A percentile compares a stretch with the other conserved stretches of the same genome.
Evolutionary conservation across 2,329 filamentous ascomycete genomes (phyloP).

Genomic region (Chaetomium sp.): DNA sequence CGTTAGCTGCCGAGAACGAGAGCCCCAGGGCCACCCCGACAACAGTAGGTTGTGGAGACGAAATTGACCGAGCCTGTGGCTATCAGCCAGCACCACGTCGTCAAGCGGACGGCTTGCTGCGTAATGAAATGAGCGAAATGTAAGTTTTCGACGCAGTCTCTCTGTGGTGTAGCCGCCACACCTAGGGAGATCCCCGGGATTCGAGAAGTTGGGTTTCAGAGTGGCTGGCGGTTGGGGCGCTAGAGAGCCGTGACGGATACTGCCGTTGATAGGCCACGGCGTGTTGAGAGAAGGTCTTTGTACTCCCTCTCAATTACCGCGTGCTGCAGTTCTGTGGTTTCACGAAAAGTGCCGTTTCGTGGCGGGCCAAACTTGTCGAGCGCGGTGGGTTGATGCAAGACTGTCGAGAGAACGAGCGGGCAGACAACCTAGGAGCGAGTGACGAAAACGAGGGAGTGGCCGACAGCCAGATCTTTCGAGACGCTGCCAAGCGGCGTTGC

Average conservation of each 20-base stretch:
- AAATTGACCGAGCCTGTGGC: conserved; percentile 11
- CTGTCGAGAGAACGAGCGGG: conserved; percentile 6
- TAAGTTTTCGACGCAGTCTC: neutral
- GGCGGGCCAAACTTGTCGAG: conserved; percentile 11
- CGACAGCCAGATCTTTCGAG: conserved; percentile 3
- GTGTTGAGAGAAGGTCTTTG: conserved; percentile 12
- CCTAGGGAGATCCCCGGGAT: conserved; percentile 16
- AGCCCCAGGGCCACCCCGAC: conserved; percentile 4
- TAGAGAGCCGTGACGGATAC: conserved; percentile 5
- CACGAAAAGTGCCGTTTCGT: conserved; percentile 10
- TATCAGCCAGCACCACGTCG: conserved; percentile 5
- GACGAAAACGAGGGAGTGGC: conserved; percentile 3
- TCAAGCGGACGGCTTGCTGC: neutral
- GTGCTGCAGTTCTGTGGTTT: conserved; percentile 16
- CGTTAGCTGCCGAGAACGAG: conserved; percentile 18
- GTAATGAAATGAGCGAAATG: conserved; percentile 19
- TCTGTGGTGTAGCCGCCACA: conserved; percentile 10
- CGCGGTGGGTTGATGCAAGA: conserved; percentile 10
- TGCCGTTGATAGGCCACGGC: conserved; percentile 18
- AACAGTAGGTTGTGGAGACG: neutral
- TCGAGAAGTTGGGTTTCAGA: conserved; percentile 16
- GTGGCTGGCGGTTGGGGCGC: conserved; percentile 21
- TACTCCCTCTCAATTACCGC: conserved; percentile 13
- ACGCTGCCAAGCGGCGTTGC: conserved; percentile 15
- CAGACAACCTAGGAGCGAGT: neutral